These are phyloP conservation scores for Penicillium diatomitis DNA, from an alignment of 495 filamentous ascomycete genomes.

Conservation along the genomic window DNA sequence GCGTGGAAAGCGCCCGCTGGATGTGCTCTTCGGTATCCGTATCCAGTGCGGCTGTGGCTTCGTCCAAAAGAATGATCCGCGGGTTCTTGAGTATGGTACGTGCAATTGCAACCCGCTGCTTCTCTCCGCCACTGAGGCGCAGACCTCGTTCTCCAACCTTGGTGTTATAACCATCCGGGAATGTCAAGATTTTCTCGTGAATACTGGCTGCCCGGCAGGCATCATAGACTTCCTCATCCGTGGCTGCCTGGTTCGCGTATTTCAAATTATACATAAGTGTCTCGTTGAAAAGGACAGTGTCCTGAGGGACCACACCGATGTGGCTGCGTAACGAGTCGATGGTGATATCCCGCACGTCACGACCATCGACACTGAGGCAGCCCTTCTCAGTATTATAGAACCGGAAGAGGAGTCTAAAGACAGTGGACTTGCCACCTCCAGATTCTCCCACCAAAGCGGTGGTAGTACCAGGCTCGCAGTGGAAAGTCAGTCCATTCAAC, in stretches of 20 bases:
- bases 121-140: slow-evolving; percentile 88
- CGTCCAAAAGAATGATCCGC: slow-evolving; percentile 90
- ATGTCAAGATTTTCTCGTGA: slow-evolving; percentile 87
- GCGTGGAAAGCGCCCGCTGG: slow-evolving; percentile 69
- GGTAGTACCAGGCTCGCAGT: slow-evolving; percentile 78
- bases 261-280: slow-evolving; percentile 93
- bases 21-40: slow-evolving; percentile 96
- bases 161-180: slow-evolving; percentile 86
- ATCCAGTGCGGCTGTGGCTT: slow-evolving; percentile 92
- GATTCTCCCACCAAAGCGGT: slow-evolving; percentile 95
- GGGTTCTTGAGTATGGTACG: slow-evolving; percentile 94
- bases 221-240: slow-evolving; percentile 80
- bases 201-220: slow-evolving; percentile 89
- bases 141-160: slow-evolving; percentile 93
- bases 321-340: slow-evolving; percentile 86
- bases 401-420: slow-evolving; percentile 92
- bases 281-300: slow-evolving; percentile 95
- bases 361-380: slow-evolving; percentile 71
- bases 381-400: slow-evolving; percentile 82
- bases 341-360: slow-evolving; percentile 74
- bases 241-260: slow-evolving; percentile 81
- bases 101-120: slow-evolving; percentile 94
- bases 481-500: slow-evolving; percentile 70
- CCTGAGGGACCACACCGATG: slow-evolving; percentile 95
- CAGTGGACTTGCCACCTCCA: slow-evolving; percentile 92